Evolutionary conservation across 805 yeast species (phyloP), one percentile per base, ranked within the genome.

Genomic region (Lipomyces orientalis): DNA sequence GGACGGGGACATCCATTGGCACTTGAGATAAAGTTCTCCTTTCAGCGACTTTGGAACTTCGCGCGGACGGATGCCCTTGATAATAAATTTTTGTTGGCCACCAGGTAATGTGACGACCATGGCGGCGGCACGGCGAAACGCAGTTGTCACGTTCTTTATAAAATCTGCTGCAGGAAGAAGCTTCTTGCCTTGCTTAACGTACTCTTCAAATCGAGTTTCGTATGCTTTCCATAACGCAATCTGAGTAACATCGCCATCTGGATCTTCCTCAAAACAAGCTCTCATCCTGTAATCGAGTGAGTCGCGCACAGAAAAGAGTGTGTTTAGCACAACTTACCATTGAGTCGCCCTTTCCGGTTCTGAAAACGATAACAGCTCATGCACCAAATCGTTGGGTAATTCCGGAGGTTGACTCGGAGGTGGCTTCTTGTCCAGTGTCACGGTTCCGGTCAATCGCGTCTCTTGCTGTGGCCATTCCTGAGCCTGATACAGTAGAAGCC

Each of bases 181-280:
- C 72, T 87, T 86, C 51, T 85, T 82, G 73, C 88, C 85, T 37
- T 80, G 82, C 56, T 81, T 79, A 2, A 81, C 81, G 64, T 85
- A 86, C 64, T 84, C 85, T 68, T 89, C 89, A 75, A 95, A 95
- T 76, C 90, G 95, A 14, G 87, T 81, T 77, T 95, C 98, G 79
- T 95, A 95, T 0, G 97, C 87, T 77, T 93, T 91, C 99, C 99
- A 95, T 56, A 95, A 84, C 22, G 96, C 90, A 33, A 95, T 93
- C 79, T 95, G 99, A 0, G 98, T 93, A 10, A 93, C 97, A 75
- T 93, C 97, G 3, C 94, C 92, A 8, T 84, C 87, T 10, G 85
- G 81, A 57, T 83, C 86, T 4, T 96, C 92, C 73, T 88, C 93
- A 79, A 93, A 95, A 72, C 94, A 89, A 73, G 97, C 88, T 73